Base-by-base conservation (phyloP, 1,139 yeast genomes). In the Hansenula sp. region DNA sequence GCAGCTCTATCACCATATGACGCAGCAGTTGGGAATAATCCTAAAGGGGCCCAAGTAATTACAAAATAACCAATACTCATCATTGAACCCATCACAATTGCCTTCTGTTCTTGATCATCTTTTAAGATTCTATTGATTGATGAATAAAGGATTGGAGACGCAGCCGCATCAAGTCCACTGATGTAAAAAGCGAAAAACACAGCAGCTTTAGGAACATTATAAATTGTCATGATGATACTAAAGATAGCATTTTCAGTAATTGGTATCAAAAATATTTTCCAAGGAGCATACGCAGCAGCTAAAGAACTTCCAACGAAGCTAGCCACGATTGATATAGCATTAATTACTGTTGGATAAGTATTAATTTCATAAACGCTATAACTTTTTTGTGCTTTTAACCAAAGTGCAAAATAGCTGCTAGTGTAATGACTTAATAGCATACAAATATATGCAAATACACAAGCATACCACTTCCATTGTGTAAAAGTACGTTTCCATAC, bases 301-400 rank as follows among this genome's bases (percentile, higher is more conserved):
- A 34, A 17, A 3, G 37, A 17, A n/a, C 27, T 27, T 8, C 32
- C 37, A 32, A 63, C 36, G 35, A 62, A 60, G 44, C 64, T 66
- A 9, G 60, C 59, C 1, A 63, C 72, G 20, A 76, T 70, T 2
- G 76, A 75, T 19, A 68, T 60, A 2, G 71, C 80, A 6, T 70
- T 58, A 36, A 70, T 61, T 31, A 69, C 62, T 4, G 79, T 65
- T 1, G 81, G 77, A 39, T 67, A 72, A 29, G 70, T 67, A 52
- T 75, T 73, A 18, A 57, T 56, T 43, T 64, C 62, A 11, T 53
- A 36, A 9, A 53, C 55, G 2, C 59, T 48, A 47, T 55, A 64
- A 26, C 49, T 42, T n/a, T 51, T 51, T 4, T 56, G 54, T 8
- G 57, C 48, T 29, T 55, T 44, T 29, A 60, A 44, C 64, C 64